Conservation (phyloP, 2,329 filamentous ascomycete species). For the Exophiala calicioides region DNA sequence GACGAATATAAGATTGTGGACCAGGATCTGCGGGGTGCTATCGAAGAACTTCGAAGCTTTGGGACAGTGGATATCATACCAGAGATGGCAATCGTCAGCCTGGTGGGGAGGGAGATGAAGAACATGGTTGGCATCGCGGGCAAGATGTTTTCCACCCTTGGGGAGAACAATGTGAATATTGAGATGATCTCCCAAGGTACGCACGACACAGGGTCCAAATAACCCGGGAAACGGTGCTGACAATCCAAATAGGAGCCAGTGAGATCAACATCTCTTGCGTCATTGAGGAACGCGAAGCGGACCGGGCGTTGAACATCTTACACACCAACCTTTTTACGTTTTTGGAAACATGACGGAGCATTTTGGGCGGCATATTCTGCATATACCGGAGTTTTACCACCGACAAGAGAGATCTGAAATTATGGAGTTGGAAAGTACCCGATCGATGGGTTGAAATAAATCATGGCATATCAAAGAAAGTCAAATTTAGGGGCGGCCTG, state of each 20-base stretch:
- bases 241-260: constrained; percentile 70
- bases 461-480: too few species aligned
- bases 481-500: too few species aligned
- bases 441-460: too few species aligned
- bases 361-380: constrained; percentile 17
- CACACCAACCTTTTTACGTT: constrained; percentile 98
- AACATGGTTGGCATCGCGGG: constrained; percentile 95
- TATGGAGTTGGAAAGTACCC: constrained; percentile 1
- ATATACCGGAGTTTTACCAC: constrained; percentile 17
- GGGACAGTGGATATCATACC: constrained; percentile 88
- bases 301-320: constrained; percentile 90
- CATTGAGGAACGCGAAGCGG: constrained; percentile 86
- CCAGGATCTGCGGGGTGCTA: constrained; percentile 64
- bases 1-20: constrained; percentile 57
- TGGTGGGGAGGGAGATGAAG: constrained; percentile 95
- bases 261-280: constrained; percentile 99
- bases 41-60: constrained; percentile 72
- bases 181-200: constrained; percentile 99
- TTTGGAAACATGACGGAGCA: constrained; percentile 61
- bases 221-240: constrained; percentile 11
- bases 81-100: constrained; percentile 91
- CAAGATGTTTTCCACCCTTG: constrained; percentile 90
- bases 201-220: constrained; percentile 30
- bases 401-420: constrained; percentile 9
- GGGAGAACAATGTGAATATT: constrained; percentile 92